Evolutionary conservation across 2,329 filamentous ascomycete species (phyloP).

Genomic region (Penicillium sp.): DNA sequence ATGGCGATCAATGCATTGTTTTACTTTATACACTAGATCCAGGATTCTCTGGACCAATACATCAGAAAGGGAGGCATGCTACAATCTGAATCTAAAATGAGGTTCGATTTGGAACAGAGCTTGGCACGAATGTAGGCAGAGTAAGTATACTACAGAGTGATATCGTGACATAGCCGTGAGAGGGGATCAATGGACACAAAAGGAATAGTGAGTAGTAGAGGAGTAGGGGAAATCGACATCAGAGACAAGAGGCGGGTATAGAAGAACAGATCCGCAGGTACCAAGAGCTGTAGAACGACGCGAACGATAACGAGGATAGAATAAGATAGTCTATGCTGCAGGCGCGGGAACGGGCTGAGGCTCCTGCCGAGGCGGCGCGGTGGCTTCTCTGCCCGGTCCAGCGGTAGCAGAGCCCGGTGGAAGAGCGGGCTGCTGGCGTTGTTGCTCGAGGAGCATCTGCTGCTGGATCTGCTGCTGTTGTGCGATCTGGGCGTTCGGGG

Average conservation of each 20-base stretch:
- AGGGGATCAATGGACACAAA: constrained; percentile 7
- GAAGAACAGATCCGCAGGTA: constrained; percentile 11
- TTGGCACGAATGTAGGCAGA: neutral
- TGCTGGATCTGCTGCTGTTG: constrained; percentile 41
- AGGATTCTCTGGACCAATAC: neutral
- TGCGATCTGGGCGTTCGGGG: constrained; percentile 38
- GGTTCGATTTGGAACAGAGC: neutral
- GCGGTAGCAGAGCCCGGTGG: constrained; percentile 36
- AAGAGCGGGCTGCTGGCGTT: constrained; percentile 34
- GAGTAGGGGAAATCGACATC: neutral
- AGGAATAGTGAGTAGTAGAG: neutral
- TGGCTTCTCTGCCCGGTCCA: constrained; percentile 29
- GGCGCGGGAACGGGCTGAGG: constrained; percentile 23
- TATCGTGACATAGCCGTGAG: constrained; percentile 17
- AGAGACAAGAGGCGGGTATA: constrained; percentile 20
- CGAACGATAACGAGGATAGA: constrained; percentile 3
- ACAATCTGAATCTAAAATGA: neutral
- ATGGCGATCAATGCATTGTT: neutral
- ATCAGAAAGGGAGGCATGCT: neutral
- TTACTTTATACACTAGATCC: neutral
- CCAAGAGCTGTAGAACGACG: neutral
- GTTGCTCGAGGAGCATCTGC: constrained; percentile 33
- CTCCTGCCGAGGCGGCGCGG: constrained; percentile 8
- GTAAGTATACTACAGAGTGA: constrained; percentile 18
- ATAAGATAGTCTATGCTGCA: constrained; percentile 20